Percentiles rank a stretch among this genome's conserved stretches.
These are phyloP conservation scores for Lasiodiplodia sp. DNA, from an alignment of 2,329 filamentous ascomycete genomes.

Conservation along the genomic window DNA sequence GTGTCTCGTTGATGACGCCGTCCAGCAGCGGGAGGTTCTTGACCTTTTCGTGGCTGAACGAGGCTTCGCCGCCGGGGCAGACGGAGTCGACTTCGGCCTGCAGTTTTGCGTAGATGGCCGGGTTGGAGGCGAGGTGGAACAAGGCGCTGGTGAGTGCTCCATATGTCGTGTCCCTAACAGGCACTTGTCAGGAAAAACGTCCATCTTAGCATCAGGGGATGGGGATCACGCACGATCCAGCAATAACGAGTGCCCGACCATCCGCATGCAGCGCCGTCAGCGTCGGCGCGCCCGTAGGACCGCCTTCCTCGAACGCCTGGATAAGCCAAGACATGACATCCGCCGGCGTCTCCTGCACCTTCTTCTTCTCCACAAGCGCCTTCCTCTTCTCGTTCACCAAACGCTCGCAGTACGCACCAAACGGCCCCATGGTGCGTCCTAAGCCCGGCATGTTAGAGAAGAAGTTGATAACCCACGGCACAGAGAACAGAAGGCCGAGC, in stretches of 20 bases:
- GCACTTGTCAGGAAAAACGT: no score
- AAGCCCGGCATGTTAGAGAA: not conserved
- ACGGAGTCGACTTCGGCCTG: conserved; percentile 46
- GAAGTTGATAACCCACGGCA: conserved; percentile 21
- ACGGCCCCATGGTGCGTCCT: not conserved
- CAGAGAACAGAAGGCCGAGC: conserved; percentile 5
- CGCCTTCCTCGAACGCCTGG: not conserved
- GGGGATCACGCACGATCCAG: conserved; percentile 8
- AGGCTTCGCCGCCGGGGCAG: conserved; percentile 46
- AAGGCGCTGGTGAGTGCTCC: conserved; percentile 51
- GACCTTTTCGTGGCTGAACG: conserved; percentile 21
- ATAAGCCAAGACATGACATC: conserved; percentile 17
- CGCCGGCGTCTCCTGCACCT: not conserved
- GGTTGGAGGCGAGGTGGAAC: conserved; percentile 54
- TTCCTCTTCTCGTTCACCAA: conserved; percentile 12
- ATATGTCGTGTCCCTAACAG: conserved; percentile 51
- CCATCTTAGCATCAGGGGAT: no score
- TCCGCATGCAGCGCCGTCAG: conserved; percentile 1
- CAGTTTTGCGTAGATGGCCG: conserved; percentile 42
- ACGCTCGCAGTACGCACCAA: not conserved
- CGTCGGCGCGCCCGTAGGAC: not conserved
- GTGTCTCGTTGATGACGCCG: conserved; percentile 51
- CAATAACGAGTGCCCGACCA: conserved; percentile 11
- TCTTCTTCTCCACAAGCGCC: not conserved
- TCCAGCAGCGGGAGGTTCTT: conserved; percentile 43